These are phyloP conservation scores for Leccinum broughii DNA, from an alignment of 768 basidiomycete species.

Conservation along the genomic window DNA sequence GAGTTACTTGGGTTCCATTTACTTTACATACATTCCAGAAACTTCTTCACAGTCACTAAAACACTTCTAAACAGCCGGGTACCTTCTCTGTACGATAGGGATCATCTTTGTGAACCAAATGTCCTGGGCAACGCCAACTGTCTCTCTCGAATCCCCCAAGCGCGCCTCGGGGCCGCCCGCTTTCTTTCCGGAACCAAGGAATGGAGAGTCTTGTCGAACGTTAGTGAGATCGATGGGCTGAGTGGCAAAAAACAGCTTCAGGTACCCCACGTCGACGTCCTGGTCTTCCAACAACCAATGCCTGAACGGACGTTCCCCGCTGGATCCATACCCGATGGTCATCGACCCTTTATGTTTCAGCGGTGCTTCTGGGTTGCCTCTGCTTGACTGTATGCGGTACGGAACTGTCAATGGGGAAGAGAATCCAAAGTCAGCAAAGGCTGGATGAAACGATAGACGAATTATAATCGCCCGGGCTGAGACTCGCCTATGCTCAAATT, in stretches of 20 bases:
- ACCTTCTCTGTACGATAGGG: slow-evolving; percentile 21
- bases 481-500: slow-evolving; percentile 37
- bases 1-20: neutral
- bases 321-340: slow-evolving; percentile 42
- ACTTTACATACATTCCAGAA: neutral
- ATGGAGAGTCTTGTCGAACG: neutral
- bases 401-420: slow-evolving; percentile 1
- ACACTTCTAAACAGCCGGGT: neutral
- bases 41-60: neutral
- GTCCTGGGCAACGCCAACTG: slow-evolving; percentile 7
- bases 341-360: slow-evolving; percentile 12
- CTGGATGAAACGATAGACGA: neutral
- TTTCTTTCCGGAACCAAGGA: neutral
- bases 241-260: neutral
- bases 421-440: neutral
- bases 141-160: neutral
- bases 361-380: slow-evolving; percentile 6
- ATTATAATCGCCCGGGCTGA: neutral
- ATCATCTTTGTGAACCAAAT: slow-evolving; percentile 22
- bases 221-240: neutral
- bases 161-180: neutral
- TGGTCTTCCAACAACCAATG: slow-evolving; percentile 1
- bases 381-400: slow-evolving; percentile 9
- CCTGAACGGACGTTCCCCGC: neutral
- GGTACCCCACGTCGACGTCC: neutral